A percentile compares a stretch with the other conserved stretches of the same genome.
Conservation (phyloP, 106 monocot species). For the Iris macrosiphon region DNA sequence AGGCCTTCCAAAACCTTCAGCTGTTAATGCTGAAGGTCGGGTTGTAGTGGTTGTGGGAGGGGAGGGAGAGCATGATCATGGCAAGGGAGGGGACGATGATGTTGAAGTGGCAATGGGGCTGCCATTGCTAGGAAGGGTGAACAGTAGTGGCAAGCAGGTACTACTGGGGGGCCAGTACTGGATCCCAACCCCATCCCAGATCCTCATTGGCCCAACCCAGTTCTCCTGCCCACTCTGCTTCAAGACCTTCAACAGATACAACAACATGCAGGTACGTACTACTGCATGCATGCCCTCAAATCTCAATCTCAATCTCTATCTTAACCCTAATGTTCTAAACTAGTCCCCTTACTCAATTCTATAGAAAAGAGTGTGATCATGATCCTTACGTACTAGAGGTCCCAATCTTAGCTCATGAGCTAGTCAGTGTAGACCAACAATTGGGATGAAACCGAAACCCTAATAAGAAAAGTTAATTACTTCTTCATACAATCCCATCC, state of each 20-base stretch:
- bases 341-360: too few relatives aligned
- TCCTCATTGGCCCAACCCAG: slow-evolving; percentile 43
- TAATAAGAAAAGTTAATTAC: too few relatives aligned
- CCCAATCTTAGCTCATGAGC: too few relatives aligned
- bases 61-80: slow-evolving; percentile 5
- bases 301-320: too few relatives aligned
- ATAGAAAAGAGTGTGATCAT: too few relatives aligned
- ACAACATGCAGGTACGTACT: slow-evolving; percentile 7
- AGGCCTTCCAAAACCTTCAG: slow-evolving; percentile 46
- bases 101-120: slow-evolving; percentile 8
- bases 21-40: slow-evolving; percentile 40
- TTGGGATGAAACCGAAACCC: too few relatives aligned
- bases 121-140: slow-evolving; percentile 35
- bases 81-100: slow-evolving; percentile 13
- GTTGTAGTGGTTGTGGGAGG: slow-evolving; percentile 21
- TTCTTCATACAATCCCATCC: too few relatives aligned
- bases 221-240: slow-evolving; percentile 9
- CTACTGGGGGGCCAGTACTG: slow-evolving; percentile 69
- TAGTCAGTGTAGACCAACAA: too few relatives aligned
- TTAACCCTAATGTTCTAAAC: too few relatives aligned
- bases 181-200: slow-evolving; percentile 67
- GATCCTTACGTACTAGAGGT: too few relatives aligned
- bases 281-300: too few relatives aligned
- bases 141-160: too few relatives aligned
- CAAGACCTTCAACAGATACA: slow-evolving; percentile 13